Evolutionary conservation across 495 filamentous ascomycete genomes (phyloP).

Genomic region (Lindgomyces ingoldianus): DNA sequence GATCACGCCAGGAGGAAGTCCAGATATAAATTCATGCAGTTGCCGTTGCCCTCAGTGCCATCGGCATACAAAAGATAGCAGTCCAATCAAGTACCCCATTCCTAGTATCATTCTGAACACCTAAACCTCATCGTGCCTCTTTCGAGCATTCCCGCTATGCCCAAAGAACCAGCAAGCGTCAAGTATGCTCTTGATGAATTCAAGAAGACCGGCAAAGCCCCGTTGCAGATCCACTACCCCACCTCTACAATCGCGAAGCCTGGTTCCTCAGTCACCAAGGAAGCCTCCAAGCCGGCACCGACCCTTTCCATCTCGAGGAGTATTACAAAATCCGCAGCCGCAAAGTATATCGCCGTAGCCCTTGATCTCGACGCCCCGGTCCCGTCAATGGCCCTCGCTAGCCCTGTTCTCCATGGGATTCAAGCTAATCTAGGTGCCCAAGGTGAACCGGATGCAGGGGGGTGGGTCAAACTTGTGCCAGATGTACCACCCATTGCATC

Average conservation of each 20-base stretch:
- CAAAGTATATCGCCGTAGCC: conserved; percentile 5
- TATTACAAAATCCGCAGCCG: neutral
- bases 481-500: neutral
- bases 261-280: neutral
- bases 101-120: too few species aligned
- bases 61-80: too few species aligned
- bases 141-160: neutral
- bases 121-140: too few species aligned
- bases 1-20: too few species aligned
- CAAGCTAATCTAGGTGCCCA: neutral
- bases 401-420: conserved; percentile 16
- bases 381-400: neutral
- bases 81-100: too few species aligned
- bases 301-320: conserved; percentile 9
- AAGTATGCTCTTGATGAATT: neutral
- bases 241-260: neutral
- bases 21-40: too few species aligned
- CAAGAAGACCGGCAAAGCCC: neutral
- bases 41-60: too few species aligned
- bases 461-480: conserved; percentile 6
- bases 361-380: conserved; percentile 19
- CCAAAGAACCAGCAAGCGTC: neutral
- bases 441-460: conserved; percentile 16
- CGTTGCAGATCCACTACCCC: neutral
- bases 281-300: neutral